A percentile compares a stretch with the other conserved stretches of the same genome.
These are phyloP conservation scores for Nothophaeocryptopus gaeumannii DNA, from an alignment of 2,329 filamentous ascomycete genomes.

Conservation along the genomic window DNA sequence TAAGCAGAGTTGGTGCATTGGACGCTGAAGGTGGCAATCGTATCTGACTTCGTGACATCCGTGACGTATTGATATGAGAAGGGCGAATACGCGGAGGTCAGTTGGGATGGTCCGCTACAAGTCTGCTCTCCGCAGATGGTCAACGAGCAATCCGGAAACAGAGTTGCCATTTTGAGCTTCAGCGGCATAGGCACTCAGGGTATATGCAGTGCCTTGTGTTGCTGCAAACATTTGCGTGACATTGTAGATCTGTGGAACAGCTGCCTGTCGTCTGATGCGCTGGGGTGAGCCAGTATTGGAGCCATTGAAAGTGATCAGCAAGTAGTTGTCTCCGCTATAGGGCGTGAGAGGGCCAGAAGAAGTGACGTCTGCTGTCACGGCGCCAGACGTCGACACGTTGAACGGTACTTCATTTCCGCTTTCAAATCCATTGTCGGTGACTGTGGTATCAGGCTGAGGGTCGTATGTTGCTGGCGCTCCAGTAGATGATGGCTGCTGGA, in stretches of 20 bases:
- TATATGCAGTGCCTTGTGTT: not conserved
- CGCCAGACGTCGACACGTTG: not conserved
- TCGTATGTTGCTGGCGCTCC: not conserved
- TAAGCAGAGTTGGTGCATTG: not conserved
- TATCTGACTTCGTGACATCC: not conserved
- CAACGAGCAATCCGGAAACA: not conserved
- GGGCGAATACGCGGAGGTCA: not conserved
- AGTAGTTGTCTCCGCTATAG: slow-evolving; percentile 3
- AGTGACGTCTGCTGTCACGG: not conserved
- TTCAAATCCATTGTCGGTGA: not conserved
- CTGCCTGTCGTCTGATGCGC: not conserved
- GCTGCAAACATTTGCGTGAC: not conserved
- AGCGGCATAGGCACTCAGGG: slow-evolving; percentile 5
- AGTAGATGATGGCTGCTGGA: not conserved
- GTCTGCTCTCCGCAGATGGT: not conserved
- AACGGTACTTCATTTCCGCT: not conserved
- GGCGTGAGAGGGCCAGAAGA: not conserved
- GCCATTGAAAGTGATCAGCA: slow-evolving; percentile 4
- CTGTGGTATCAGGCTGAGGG: not conserved
- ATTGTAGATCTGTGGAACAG: not conserved
- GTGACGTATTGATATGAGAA: not conserved
- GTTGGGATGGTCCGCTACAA: not conserved
- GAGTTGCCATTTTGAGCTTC: not conserved
- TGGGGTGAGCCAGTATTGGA: not conserved
- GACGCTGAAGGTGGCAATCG: not conserved